Conservation (phyloP, 495 filamentous ascomycete genomes). For the Podospora sp. region DNA sequence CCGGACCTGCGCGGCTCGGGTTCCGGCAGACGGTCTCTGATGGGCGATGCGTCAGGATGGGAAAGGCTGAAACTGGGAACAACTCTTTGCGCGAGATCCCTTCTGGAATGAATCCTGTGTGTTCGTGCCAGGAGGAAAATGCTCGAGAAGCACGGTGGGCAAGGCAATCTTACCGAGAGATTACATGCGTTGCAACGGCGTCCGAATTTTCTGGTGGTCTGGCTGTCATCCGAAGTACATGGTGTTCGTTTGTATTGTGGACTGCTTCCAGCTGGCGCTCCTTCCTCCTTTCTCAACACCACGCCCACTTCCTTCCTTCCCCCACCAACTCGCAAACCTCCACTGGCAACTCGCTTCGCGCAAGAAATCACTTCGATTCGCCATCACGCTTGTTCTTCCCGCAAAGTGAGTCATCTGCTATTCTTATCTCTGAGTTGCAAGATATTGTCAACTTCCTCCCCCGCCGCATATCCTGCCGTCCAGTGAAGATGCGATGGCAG, state of each 20-base stretch:
- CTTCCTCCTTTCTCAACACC: not conserved
- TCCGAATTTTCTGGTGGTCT: not conserved
- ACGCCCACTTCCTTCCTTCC: slow-evolving; percentile 3
- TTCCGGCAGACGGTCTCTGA: not conserved
- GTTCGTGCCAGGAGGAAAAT: not conserved
- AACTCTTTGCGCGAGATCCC: not conserved
- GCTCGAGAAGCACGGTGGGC: not conserved
- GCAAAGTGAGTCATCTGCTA: not conserved
- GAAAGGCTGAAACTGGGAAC: not conserved
- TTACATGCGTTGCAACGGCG: not conserved
- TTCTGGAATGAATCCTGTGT: not conserved
- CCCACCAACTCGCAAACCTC: not conserved
- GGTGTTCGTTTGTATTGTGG: not conserved
- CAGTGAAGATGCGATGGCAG: not conserved
- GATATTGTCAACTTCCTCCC: not conserved
- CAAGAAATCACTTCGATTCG: not conserved
- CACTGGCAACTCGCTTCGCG: not conserved
- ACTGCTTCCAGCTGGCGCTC: not conserved
- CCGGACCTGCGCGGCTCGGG: not conserved
- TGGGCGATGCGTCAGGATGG: not conserved
- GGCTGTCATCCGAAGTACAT: not conserved
- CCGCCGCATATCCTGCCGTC: not conserved
- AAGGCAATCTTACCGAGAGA: not conserved
- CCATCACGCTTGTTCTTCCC: not conserved
- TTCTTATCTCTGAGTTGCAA: not conserved